Base-by-base conservation (phyloP, 2,329 filamentous ascomycete genomes). In the Bertia moriformis region DNA sequence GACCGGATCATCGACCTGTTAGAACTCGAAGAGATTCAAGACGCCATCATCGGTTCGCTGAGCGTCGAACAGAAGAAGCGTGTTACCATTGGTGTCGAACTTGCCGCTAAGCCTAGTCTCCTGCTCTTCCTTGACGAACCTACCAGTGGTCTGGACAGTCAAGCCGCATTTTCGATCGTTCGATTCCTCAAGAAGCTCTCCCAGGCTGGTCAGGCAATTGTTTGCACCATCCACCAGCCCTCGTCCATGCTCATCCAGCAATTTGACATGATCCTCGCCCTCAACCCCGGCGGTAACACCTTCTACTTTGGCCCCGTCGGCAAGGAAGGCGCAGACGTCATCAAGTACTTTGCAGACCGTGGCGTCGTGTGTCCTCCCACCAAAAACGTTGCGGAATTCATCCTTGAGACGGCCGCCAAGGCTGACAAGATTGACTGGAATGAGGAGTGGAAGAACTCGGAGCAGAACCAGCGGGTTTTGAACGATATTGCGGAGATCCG, bases 241-340 rank as follows among this genome's bases (percentile, higher is more conserved):
- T 79, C 73, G 2, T 77, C 74, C 1, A 67, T 80, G 42, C 62
- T 84, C 2, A 76, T 83, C 41, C 69, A 83, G 49, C 69, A 83
- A 49, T 85, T 85, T 55, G 79, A 84, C 52, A 80, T 80, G 69
- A 73, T 84, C 14, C 65, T 85, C 1, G 74, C 76, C 2, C 63
- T 84, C 20, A 79, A 80, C 48, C 76, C 69, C 0, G 77, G 75
- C 14, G 78, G 77, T 15, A 79, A 80, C 50, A 78, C 74, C 0
- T 81, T 82, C 55, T 86, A 85, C 56, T 85, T 84, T 42, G 81
- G 81, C 0, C 70, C 75, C 0, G 72, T 84, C 12, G 81, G 80
- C 40, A 64, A 78, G n/a, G 73, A 78, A 32, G 78, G 78, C 4
- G 59, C 65, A 3, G 67, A 69, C 13, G 73, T 84, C 2, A 69